Base-by-base conservation (phyloP, 2,329 filamentous ascomycete genomes). In the Aspergillus fischeri region DNA sequence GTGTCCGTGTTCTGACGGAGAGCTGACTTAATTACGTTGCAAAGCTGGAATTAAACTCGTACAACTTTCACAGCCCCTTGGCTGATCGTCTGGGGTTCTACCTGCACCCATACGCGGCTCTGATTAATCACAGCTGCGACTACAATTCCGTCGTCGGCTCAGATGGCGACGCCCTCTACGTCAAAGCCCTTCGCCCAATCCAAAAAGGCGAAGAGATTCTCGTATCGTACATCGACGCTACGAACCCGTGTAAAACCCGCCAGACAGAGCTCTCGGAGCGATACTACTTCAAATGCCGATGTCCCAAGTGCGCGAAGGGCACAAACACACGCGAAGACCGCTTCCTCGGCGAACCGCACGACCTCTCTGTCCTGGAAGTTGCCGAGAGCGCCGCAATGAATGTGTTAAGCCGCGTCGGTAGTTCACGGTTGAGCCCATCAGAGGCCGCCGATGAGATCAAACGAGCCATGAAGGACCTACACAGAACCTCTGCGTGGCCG, bases 91-190 rank as follows among this genome's bases (percentile, higher is more conserved):
- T 87, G 24, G 86, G 86, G 1, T 72, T 86, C n/a, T 80, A 80
- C 38, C 66, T 87, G 17, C 82, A 86, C 59, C 82, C 83, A 0
- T 73, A 78, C 20, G 75, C 81, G 2, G 77, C 81, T 28, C 71
- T 80, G 17, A 75, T 84, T 47, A 88, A 88, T 60, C 86, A 88
- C 66, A 86, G 82, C 47, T 88, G 86, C 65, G 76, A 80, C 25
- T 83, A 83, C 3, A 88, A 87, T 61, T 78, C 81, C 2, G 78
- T 79, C 29, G 77, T 85, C 20, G 76, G 82, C 11, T 85, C 86
- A 71, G 82, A 86, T 56, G 79, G 82, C 21, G 72, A 78, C 3
- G 67, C 73, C 32, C 69, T 84, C 9, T 74, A 74, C 14, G 65
- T 86, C 32, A 80, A 83, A 35, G 79, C 84, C 0, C 70, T 86